These are phyloP conservation scores for Neonectria ditissima DNA, from an alignment of 2,329 filamentous ascomycete genomes.

Conservation along the genomic window DNA sequence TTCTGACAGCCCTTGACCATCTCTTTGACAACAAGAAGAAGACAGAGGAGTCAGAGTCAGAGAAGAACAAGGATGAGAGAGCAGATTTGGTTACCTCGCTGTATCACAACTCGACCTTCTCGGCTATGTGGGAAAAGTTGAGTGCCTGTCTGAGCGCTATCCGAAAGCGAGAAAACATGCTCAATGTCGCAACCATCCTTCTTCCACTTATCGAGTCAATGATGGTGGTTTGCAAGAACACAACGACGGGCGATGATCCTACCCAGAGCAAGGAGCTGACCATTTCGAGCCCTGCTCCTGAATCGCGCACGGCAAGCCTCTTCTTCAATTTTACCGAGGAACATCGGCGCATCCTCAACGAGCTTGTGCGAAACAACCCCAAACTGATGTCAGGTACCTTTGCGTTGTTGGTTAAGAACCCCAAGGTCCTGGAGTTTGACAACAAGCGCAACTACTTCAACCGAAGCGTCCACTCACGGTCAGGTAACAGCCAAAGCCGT, in stretches of 20 bases:
- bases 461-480: conserved; percentile 82
- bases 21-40: conserved; percentile 87
- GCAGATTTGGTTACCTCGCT: conserved; percentile 87
- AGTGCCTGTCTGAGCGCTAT: conserved; percentile 91
- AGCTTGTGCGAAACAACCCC: conserved; percentile 95
- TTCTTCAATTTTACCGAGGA: conserved; percentile 99
- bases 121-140: conserved; percentile 90
- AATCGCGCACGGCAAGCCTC: conserved; percentile 84
- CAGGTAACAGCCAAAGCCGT: conserved; percentile 75
- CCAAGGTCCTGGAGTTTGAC: conserved; percentile 98
- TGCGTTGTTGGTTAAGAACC: conserved; percentile 95
- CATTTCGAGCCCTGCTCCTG: conserved; percentile 79
- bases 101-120: conserved; percentile 92
- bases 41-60: conserved; percentile 60
- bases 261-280: conserved; percentile 73
- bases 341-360: conserved; percentile 96
- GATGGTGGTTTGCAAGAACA: conserved; percentile 99
- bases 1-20: conserved; percentile 94
- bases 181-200: conserved; percentile 96
- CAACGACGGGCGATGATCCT: conserved; percentile 78
- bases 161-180: conserved; percentile 91
- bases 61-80: conserved; percentile 72
- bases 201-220: conserved; percentile 94
- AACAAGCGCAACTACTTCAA: conserved; percentile 99
- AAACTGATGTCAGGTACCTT: conserved; percentile 99